A percentile compares a stretch with the other conserved stretches of the same genome.
phyloP scores from a whole-genome alignment of 495 filamentous ascomycete genomes.

The Xylaria scruposa region DNA sequence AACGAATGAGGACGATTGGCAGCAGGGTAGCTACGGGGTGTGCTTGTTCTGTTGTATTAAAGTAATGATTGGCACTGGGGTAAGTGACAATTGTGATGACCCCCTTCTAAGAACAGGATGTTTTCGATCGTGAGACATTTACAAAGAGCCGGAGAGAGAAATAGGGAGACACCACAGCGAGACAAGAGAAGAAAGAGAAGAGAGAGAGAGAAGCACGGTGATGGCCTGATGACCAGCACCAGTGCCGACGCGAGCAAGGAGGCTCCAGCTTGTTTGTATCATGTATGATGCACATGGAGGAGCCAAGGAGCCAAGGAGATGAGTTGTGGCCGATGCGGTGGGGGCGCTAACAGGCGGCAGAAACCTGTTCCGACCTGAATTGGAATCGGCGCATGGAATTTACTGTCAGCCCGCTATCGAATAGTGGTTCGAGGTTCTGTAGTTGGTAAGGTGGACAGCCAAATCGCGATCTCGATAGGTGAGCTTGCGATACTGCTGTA shows the following conservation, averaged over 20 bases:
- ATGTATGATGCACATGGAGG: slow-evolving; percentile 25
- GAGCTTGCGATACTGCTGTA: slow-evolving; percentile 14
- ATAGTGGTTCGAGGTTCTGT: slow-evolving; percentile 1
- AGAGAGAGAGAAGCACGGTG: neutral
- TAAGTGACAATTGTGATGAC: neutral
- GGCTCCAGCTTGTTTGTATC: slow-evolving; percentile 23
- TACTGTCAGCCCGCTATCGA: neutral
- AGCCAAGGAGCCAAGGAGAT: neutral
- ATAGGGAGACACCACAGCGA: neutral
- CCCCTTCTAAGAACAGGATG: neutral
- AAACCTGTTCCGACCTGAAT: slow-evolving; percentile 20
- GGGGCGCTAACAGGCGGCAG: slow-evolving; percentile 16
- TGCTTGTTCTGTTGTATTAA: slow-evolving; percentile 1
- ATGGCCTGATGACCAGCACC: slow-evolving; percentile 16
- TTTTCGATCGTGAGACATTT: slow-evolving; percentile 13
- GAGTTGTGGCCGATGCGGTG: slow-evolving; percentile 2
- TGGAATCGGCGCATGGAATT: slow-evolving; percentile 11
- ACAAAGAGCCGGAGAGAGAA: neutral
- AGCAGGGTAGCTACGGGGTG: neutral
- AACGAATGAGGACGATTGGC: neutral
- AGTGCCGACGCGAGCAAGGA: slow-evolving; percentile 22
- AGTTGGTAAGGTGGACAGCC: slow-evolving; percentile 3
- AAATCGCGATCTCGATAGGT: slow-evolving; percentile 19
- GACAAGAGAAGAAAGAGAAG: neutral
- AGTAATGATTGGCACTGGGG: neutral